phyloP scores from a whole-genome alignment of 192 early-diverging fungal genomes.

The Rhizophagus clarus region DNA sequence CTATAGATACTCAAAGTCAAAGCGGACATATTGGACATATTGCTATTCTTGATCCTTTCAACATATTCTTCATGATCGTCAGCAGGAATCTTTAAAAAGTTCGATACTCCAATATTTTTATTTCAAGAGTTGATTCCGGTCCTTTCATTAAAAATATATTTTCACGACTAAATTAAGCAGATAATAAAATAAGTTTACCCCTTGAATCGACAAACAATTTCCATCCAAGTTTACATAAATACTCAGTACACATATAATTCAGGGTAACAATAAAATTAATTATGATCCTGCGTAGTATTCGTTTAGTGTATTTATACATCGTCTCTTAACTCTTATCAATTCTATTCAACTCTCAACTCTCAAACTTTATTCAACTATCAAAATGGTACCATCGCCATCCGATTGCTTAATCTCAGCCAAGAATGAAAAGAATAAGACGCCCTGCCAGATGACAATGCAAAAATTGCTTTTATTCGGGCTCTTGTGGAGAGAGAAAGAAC shows the following conservation, averaged over 20 bases:
- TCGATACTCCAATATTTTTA: no score
- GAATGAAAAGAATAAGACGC: not conserved
- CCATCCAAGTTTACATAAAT: not conserved
- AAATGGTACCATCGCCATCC: not conserved
- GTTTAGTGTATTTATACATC: conserved; percentile 2
- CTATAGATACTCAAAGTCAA: no score
- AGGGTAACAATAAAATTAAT: conserved; percentile 14
- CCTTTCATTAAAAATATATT: no score
- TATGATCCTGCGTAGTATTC: conserved; percentile 20
- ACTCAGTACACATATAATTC: conserved; percentile 1
- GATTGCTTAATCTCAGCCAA: not conserved
- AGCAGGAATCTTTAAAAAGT: no score
- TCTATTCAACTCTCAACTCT: not conserved
- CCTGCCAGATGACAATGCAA: conserved; percentile 11
- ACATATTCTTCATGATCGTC: no score
- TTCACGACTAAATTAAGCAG: no score
- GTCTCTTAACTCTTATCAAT: not conserved
- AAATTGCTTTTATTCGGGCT: not conserved
- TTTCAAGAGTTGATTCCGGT: no score
- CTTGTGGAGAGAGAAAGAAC: conserved; percentile 2
- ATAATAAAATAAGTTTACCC: not conserved
- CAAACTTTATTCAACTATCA: not conserved
- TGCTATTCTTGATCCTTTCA: no score
- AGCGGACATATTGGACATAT: no score
- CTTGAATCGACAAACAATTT: not conserved